These are phyloP conservation scores for Zygosaccharomyces sapae DNA, from an alignment of 1,139 yeast species.

Conservation along the genomic window DNA sequence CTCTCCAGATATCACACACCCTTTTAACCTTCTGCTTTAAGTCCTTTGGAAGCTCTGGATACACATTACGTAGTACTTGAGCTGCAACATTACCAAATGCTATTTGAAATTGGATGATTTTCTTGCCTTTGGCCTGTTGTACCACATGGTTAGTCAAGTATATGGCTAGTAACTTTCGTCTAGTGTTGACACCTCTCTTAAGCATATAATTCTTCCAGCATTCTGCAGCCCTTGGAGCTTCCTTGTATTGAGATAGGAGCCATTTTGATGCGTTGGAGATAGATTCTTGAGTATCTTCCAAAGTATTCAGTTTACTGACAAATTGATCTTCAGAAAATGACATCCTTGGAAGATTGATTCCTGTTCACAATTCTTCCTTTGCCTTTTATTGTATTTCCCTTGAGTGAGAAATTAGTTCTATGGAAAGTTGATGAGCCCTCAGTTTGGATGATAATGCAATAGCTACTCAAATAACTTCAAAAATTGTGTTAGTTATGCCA, in stretches of 20 bases:
- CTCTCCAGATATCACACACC: conserved; percentile 73
- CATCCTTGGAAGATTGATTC: conserved; percentile 28
- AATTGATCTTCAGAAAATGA: conserved; percentile 59
- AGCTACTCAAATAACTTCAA: not conserved
- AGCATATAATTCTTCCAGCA: conserved; percentile 50
- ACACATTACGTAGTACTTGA: conserved; percentile 32
- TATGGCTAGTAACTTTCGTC: conserved; percentile 56
- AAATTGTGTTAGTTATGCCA: too few relatives aligned
- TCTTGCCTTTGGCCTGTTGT: conserved; percentile 71
- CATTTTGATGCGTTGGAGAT: conserved; percentile 84
- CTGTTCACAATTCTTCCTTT: not conserved
- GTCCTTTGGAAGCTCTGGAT: conserved; percentile 30
- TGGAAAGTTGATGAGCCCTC: not conserved
- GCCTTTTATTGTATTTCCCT: not conserved
- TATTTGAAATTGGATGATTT: conserved; percentile 55
- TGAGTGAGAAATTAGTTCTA: not conserved
- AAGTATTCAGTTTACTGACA: conserved; percentile 50
- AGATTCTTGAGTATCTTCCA: conserved; percentile 82
- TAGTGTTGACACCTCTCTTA: conserved; percentile 35
- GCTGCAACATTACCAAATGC: conserved; percentile 54
- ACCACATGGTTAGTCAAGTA: conserved; percentile 82
- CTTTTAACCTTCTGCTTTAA: conserved; percentile 57
- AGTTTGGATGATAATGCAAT: not conserved
- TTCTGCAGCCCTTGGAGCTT: conserved; percentile 55
- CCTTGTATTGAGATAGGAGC: conserved; percentile 73